These are phyloP conservation scores for Candida chauliodis DNA, from an alignment of 805 yeast genomes.

Conservation along the genomic window DNA sequence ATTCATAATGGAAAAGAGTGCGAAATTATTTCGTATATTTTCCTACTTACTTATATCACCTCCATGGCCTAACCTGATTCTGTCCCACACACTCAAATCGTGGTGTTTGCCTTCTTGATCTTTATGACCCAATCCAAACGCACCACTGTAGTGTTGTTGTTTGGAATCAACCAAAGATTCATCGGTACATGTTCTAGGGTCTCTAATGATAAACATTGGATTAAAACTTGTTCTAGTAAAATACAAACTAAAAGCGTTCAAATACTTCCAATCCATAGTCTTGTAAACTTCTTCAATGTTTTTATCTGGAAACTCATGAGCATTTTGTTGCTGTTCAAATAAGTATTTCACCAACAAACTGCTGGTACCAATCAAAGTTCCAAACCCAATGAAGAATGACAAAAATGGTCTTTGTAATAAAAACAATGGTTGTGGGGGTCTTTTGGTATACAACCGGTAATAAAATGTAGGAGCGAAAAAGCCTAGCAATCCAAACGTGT, in stretches of 20 bases:
- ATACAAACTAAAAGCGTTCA: slow-evolving; percentile 41
- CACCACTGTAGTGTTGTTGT: not conserved
- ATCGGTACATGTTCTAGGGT: slow-evolving; percentile 40
- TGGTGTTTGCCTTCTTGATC: slow-evolving; percentile 6
- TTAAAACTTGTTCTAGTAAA: slow-evolving; percentile 50
- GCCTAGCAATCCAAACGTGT: slow-evolving; percentile 23
- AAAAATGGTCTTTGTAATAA: slow-evolving; percentile 30
- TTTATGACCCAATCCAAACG: slow-evolving; percentile 1
- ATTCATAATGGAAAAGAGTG: not conserved
- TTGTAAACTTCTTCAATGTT: slow-evolving; percentile 27
- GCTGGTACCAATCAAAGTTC: slow-evolving; percentile 18
- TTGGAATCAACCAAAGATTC: slow-evolving; percentile 1
- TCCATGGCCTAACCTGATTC: slow-evolving; percentile 5
- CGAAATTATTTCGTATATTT: not conserved
- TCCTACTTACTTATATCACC: not conserved
- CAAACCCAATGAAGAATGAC: slow-evolving; percentile 30
- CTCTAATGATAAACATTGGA: slow-evolving; percentile 50
- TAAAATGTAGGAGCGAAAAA: slow-evolving; percentile 31
- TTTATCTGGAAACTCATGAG: not conserved
- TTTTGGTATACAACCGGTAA: slow-evolving; percentile 11
- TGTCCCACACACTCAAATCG: slow-evolving; percentile 5
- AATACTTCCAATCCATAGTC: slow-evolving; percentile 32
- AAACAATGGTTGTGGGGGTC: slow-evolving; percentile 4
- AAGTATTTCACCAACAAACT: slow-evolving; percentile 18
- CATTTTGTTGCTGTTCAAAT: slow-evolving; percentile 17